Percentiles rank a stretch among this genome's conserved stretches.
Conservation (phyloP, 768 basidiomycete species). For the Rhizopogon salebrosus region DNA sequence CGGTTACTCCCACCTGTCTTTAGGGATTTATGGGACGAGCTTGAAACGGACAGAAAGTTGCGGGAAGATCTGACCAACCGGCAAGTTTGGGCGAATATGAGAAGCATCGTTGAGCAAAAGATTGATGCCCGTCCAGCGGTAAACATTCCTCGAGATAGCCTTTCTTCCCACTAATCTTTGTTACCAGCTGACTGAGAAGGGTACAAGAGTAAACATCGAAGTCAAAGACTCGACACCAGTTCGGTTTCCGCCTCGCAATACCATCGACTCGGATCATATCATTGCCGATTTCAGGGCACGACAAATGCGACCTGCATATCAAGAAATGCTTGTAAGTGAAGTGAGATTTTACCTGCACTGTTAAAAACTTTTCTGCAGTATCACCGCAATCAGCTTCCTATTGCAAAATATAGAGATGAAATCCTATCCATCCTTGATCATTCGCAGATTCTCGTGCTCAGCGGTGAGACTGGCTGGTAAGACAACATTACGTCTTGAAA, state of each 20-base stretch:
- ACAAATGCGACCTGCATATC: conserved; percentile 61
- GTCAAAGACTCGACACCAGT: conserved; percentile 9
- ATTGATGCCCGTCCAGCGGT: conserved; percentile 41
- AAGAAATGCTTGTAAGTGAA: conserved; percentile 78
- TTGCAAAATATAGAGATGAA: conserved; percentile 71
- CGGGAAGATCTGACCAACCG: conserved; percentile 64
- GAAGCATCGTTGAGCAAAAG: conserved; percentile 60
- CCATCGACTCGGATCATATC: conserved; percentile 42
- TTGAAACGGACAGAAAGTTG: conserved; percentile 59
- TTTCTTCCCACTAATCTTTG: not conserved
- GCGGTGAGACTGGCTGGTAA: conserved; percentile 75
- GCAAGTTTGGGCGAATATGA: conserved; percentile 63
- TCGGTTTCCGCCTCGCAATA: conserved; percentile 6
- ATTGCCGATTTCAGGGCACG: conserved; percentile 56
- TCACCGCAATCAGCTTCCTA: conserved; percentile 78
- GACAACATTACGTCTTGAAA: conserved; percentile 35
- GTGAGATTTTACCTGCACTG: not conserved
- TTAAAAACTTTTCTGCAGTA: conserved; percentile 32
- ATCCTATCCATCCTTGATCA: conserved; percentile 67
- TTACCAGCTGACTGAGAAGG: conserved; percentile 12
- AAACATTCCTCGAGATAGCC: conserved; percentile 3
- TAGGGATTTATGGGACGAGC: conserved; percentile 89
- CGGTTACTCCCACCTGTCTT: conserved; percentile 76
- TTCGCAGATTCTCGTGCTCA: conserved; percentile 84
- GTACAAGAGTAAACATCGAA: conserved; percentile 15